Evolutionary conservation across 345 rosid genomes (phyloP), one percentile per base, ranked within the genome.

Genomic region (Eucalyptus marginata): DNA sequence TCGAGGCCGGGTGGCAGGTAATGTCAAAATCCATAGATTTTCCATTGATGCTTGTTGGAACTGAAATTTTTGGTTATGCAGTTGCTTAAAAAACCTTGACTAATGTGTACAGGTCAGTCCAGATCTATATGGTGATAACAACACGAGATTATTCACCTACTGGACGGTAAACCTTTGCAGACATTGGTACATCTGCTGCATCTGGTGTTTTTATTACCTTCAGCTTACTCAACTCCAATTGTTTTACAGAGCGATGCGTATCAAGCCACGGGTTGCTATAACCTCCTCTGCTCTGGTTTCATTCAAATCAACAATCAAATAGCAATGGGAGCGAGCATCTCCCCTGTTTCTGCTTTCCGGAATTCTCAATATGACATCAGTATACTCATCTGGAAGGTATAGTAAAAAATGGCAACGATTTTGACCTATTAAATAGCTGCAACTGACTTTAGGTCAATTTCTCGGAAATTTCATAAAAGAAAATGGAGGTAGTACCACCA

Each of bases 1-100:
- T 98, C 51, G 99, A 97, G 95, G 99, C 99, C 87, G 99, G 99
- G 89, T 97, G 99, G 99, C 99, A 98, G 97, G 99, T 98, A 87
- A 58, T 64, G 87, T 71, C 87, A 31, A 88, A 87, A 90, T 66
- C 16, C 52, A 16, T 43, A 66, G 5, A 5, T 79, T 76, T 33
- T 50, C 84, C 33, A 49, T 31, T 12, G 89, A 49, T 27, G 49
- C 31, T 49, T 20, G 59, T 6, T 14, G 62, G 24, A 83, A 27
- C 22, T 50, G 68, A 59, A 86, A 87, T 31, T 62, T 86, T 80
- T 58, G 52, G 56, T 52, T 25, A 79, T 7, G 13, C 90, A 87
- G 33, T 76, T 46, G 81, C 22, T 51, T 47, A 62, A 83, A 62
- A 83, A 87, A 52, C 81, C 80, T 83, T 89, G 40, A 64, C 85